Percentiles rank a stretch among this genome's conserved stretches.
Evolutionary conservation across 169 alveolate genomes (phyloP).

Genomic region (Cryptosporidium felis): DNA sequence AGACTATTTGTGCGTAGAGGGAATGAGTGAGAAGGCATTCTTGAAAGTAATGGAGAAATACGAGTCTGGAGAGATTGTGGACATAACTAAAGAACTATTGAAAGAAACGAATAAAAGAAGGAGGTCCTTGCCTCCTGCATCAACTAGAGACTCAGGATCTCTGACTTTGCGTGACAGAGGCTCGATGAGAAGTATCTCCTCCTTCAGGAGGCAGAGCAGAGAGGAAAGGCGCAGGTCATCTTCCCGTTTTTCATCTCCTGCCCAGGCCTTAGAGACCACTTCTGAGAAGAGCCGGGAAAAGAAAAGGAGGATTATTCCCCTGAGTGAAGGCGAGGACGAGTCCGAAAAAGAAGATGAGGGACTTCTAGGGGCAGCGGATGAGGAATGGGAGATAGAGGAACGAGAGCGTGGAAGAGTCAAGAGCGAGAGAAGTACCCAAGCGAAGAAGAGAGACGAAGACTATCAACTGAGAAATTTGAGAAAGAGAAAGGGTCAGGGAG

Average conservation of each 20-base stretch:
- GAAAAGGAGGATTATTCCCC: background rate
- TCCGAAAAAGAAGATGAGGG: background rate
- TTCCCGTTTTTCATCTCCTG: background rate
- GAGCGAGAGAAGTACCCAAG: too few species aligned
- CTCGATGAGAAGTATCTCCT: background rate
- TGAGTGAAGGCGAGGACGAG: background rate
- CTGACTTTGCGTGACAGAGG: background rate
- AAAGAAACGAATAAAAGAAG: conserved; percentile 36
- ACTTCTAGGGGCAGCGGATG: background rate
- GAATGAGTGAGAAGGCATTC: conserved; percentile 54
- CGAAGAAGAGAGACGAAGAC: background rate
- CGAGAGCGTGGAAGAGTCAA: too few species aligned
- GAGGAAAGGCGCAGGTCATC: background rate
- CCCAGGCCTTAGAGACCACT: background rate
- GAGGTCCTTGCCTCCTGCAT: background rate
- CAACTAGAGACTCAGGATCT: background rate
- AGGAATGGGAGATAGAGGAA: too few species aligned
- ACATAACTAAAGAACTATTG: conserved; percentile 11
- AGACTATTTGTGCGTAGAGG: conserved; percentile 51
- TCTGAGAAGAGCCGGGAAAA: conserved; percentile 1
- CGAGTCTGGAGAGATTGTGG: conserved; percentile 40
- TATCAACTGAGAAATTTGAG: background rate
- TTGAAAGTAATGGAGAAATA: conserved; percentile 42
- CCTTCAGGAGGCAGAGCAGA: conserved; percentile 15
- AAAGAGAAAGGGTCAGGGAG: too few species aligned